Evolutionary conservation across 176 grass and related monocot species (phyloP).

Genomic region (bread wheat (Triticum aestivum)): IWGSC_CS_RefSeq_v2.1 NC_057805.1:514986525-514987024

Average conservation of each 20-base stretch:
- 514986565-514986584: neutral
- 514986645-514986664: too few relatives aligned
- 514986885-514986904: neutral
- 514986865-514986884: neutral
- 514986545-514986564: neutral
- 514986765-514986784: neutral
- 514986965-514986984: slow-evolving; percentile 64
- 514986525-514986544: neutral
- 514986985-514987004: slow-evolving; percentile 22
- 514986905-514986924: slow-evolving; percentile 6
- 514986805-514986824: neutral
- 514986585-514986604: neutral
- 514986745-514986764: neutral
- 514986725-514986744: too few relatives aligned
- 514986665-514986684: neutral
- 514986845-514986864: neutral
- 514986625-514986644: neutral
- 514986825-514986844: neutral
- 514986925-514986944: slow-evolving; percentile 53
- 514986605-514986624: neutral
- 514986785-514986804: too few relatives aligned
- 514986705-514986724: too few relatives aligned
- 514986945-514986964: slow-evolving; percentile 56
- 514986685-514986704: neutral
- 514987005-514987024: slow-evolving; percentile 56